Evolutionary conservation across 176 grass and related monocot genomes (phyloP).

Genomic region (Coix lacrymajobi): DNA sequence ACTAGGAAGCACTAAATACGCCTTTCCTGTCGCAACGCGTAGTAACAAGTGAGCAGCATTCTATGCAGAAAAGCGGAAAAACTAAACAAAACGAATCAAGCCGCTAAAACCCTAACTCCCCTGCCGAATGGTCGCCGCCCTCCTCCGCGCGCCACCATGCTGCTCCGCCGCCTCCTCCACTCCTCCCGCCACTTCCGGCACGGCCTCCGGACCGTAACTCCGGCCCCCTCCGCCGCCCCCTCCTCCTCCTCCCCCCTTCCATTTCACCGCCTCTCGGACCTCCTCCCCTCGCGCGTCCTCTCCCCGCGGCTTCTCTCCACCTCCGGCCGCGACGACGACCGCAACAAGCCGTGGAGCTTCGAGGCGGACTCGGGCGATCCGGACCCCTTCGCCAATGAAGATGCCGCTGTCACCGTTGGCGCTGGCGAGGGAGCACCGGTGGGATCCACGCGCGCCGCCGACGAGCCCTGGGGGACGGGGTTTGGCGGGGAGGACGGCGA

Average conservation of each 20-base stretch:
- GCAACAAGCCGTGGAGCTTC: slow-evolving; percentile 43
- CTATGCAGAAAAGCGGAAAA: not conserved
- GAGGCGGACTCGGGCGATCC: slow-evolving; percentile 23
- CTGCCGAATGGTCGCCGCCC: slow-evolving; percentile 33
- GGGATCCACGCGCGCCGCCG: slow-evolving; percentile 11
- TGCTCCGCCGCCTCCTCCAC: slow-evolving; percentile 54
- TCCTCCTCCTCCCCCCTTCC: not conserved
- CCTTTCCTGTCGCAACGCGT: not conserved
- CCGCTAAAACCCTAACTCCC: slow-evolving; percentile 58
- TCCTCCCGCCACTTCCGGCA: slow-evolving; percentile 39
- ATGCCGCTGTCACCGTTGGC: not conserved
- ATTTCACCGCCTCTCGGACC: slow-evolving; percentile 12
- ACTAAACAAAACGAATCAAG: not conserved
- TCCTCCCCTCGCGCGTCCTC: slow-evolving; percentile 3
- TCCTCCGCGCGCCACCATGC: slow-evolving; percentile 41
- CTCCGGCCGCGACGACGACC: slow-evolving; percentile 41
- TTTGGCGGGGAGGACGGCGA: slow-evolving; percentile 38
- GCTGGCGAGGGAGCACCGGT: slow-evolving; percentile 17
- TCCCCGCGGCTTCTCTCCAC: slow-evolving; percentile 45
- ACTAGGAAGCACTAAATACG: fast-evolving
- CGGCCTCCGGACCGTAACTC: slow-evolving; percentile 25
- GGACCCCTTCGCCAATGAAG: slow-evolving; percentile 38
- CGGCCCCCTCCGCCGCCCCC: not conserved
- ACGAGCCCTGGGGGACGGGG: slow-evolving; percentile 26
- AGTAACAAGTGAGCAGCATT: fast-evolving